These are phyloP conservation scores for Detonula confervacea DNA, from an alignment of 352 stramenopile species.

Conservation along the genomic window DNA sequence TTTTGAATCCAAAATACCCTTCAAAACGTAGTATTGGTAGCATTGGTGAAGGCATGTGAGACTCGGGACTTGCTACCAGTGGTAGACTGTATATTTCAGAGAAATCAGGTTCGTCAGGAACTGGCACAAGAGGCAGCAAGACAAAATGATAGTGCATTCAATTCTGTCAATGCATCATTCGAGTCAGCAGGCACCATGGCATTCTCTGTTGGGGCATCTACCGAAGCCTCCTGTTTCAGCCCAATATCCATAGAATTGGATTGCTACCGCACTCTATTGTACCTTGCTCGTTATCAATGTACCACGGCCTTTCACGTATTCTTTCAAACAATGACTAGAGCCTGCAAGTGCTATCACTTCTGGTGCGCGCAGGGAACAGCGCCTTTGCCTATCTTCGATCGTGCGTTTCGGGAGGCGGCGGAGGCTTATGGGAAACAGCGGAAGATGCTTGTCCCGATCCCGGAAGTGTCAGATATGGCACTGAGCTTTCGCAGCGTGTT, in stretches of 20 bases:
- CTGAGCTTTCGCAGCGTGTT: conserved; percentile 84
- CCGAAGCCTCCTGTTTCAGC: conserved; percentile 6
- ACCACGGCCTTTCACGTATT: conserved; percentile 85
- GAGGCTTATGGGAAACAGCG: conserved; percentile 55
- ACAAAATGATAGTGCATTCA: conserved; percentile 8
- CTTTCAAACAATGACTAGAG: conserved; percentile 76
- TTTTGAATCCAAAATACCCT: background rate
- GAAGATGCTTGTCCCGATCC: conserved; percentile 58
- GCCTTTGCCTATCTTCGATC: conserved; percentile 81
- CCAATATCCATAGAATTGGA: conserved; percentile 63
- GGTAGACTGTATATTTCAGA: conserved; percentile 72
- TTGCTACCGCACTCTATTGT: conserved; percentile 82
- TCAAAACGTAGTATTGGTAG: conserved; percentile 61
- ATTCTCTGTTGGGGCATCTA: conserved; percentile 39
- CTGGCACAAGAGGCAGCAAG: background rate
- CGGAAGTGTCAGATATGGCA: conserved; percentile 76
- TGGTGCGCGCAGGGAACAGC: conserved; percentile 78
- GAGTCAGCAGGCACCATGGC: conserved; percentile 33
- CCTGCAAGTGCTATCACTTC: conserved; percentile 86
- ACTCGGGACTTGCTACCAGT: conserved; percentile 79
- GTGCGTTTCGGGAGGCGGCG: conserved; percentile 77
- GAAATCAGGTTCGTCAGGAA: conserved; percentile 54
- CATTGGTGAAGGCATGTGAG: conserved; percentile 83
- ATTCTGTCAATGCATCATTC: conserved; percentile 53
- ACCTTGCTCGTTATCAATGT: conserved; percentile 85